These are phyloP conservation scores for Wickerhamomyces sp. DNA, from an alignment of 1,139 yeast species.

Conservation along the genomic window DNA sequence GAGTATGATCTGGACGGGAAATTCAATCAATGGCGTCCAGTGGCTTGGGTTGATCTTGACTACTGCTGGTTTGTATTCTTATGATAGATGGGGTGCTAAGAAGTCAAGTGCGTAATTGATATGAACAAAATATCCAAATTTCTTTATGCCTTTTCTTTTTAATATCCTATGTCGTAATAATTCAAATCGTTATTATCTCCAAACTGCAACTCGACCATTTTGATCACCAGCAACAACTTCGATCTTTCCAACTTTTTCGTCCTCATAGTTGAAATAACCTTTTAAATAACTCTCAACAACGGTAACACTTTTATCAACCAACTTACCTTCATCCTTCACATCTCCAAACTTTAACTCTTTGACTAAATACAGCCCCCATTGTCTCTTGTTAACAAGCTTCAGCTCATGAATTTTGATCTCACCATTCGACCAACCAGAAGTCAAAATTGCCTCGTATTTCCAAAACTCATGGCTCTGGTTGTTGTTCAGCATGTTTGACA, in stretches of 20 bases:
- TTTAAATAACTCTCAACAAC: constrained; percentile 27
- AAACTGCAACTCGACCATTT: constrained; percentile 28
- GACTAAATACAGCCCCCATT: constrained; percentile 22
- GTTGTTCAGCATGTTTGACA: constrained; percentile 20
- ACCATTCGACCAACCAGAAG: constrained; percentile 31
- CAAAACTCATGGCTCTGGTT: constrained; percentile 31
- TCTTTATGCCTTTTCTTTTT: not conserved
- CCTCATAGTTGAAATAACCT: constrained; percentile 26
- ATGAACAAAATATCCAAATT: no score
- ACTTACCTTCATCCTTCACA: constrained; percentile 17
- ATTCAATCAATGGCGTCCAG: constrained; percentile 43
- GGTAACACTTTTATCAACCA: constrained; percentile 21
- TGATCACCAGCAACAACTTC: constrained; percentile 33
- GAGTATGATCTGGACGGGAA: constrained; percentile 71
- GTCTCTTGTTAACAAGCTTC: constrained; percentile 11
- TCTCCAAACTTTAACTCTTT: constrained; percentile 19
- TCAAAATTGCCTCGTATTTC: constrained; percentile 29
- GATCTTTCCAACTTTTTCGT: constrained; percentile 25
- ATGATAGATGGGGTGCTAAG: constrained; percentile 66
- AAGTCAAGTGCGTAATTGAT: no score
- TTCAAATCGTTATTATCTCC: constrained; percentile 20
- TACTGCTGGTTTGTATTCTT: constrained; percentile 31
- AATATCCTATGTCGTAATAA: not conserved
- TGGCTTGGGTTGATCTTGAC: constrained; percentile 64
- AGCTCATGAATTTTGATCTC: constrained; percentile 27